Percentiles rank a stretch among this genome's conserved stretches.
phyloP scores from a whole-genome alignment of 2,329 filamentous ascomycete genomes.

The Microsporum ferrugineum region DNA sequence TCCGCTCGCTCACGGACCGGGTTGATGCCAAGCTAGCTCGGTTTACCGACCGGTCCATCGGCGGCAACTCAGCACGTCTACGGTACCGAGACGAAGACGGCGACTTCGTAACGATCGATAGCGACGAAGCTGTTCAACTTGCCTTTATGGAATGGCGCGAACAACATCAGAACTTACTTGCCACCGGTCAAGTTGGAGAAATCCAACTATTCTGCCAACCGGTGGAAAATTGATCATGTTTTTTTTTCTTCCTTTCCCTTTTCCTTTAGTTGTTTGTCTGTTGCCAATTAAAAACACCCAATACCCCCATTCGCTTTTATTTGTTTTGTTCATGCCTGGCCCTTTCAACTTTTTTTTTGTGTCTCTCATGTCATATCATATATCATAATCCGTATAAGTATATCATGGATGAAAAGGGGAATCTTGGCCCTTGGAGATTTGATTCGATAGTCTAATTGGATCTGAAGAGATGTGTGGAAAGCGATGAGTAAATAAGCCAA shows the following conservation, averaged over 20 bases:
- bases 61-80: slow-evolving; percentile 68
- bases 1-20: slow-evolving; percentile 83
- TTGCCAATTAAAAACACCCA: neutral
- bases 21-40: slow-evolving; percentile 90
- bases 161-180: slow-evolving; percentile 50
- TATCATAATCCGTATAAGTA: neutral
- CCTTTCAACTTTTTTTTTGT: neutral
- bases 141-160: slow-evolving; percentile 93
- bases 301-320: slow-evolving; percentile 2
- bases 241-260: neutral
- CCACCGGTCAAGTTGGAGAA: slow-evolving; percentile 64
- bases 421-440: neutral
- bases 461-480: neutral
- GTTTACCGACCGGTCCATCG: slow-evolving; percentile 74
- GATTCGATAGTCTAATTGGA: neutral
- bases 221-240: slow-evolving; percentile 23
- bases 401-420: neutral
- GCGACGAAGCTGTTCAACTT: slow-evolving; percentile 90
- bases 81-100: slow-evolving; percentile 87
- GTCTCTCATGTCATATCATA: neutral
- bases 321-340: neutral
- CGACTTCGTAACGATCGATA: slow-evolving; percentile 86
- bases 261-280: neutral
- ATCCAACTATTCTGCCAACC: slow-evolving; percentile 74
- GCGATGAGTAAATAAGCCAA: neutral